These are phyloP conservation scores for Protomyces inundatus DNA, from an alignment of 1,139 yeast species.

Conservation along the genomic window DNA sequence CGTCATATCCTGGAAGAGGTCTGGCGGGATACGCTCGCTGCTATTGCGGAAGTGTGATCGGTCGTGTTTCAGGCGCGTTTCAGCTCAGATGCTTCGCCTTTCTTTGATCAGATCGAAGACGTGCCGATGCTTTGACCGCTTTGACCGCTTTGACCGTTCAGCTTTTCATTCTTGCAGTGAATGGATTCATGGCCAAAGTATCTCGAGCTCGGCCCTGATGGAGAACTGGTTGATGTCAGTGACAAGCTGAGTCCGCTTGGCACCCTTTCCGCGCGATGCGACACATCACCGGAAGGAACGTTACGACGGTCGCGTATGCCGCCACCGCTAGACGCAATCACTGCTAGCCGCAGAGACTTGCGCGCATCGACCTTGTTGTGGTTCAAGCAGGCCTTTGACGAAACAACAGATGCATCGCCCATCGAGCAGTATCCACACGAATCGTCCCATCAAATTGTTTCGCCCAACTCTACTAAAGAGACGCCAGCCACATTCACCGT, in stretches of 20 bases:
- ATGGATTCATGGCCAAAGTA: not conserved
- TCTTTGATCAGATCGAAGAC: not conserved
- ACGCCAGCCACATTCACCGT: not conserved
- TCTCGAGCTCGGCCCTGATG: not conserved
- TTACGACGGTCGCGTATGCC: not conserved
- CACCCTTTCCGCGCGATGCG: not conserved
- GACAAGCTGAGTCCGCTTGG: not conserved
- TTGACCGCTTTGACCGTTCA: too few relatives aligned
- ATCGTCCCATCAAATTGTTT: not conserved
- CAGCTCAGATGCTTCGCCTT: not conserved
- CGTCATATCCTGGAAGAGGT: constrained; percentile 36
- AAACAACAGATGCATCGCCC: not conserved
- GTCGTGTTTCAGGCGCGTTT: too few relatives aligned
- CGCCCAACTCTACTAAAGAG: not conserved
- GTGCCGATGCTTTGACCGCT: not conserved
- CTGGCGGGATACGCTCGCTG: constrained; percentile 33
- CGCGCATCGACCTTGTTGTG: not conserved
- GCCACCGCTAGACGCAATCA: not conserved
- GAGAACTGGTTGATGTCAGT: not conserved
- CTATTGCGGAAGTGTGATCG: not conserved
- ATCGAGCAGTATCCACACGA: not conserved
- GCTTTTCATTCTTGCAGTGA: too few relatives aligned
- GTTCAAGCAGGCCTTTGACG: not conserved
- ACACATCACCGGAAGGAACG: not conserved
- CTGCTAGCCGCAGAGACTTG: not conserved